These are phyloP conservation scores for Lagenaria siceraria DNA, from an alignment of 306 rosid genomes.

Conservation along the genomic window DNA sequence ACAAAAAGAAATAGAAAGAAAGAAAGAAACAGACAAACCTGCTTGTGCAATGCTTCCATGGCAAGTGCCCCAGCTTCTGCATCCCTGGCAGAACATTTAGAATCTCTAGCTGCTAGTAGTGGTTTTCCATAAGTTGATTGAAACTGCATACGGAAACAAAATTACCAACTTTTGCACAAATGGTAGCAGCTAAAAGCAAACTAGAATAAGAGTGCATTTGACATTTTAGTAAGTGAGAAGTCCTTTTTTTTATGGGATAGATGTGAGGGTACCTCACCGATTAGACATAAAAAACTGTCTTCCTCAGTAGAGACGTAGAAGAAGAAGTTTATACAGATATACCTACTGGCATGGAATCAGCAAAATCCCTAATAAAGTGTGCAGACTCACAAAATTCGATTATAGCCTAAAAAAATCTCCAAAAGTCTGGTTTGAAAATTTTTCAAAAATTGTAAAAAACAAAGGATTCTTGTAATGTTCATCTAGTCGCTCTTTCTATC, in stretches of 20 bases:
- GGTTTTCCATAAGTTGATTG: slow-evolving; percentile 93
- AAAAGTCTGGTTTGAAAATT: not conserved
- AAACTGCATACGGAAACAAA: slow-evolving; percentile 37
- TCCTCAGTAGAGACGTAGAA: not conserved
- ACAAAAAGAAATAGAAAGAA: too few relatives aligned
- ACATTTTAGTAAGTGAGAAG: not conserved
- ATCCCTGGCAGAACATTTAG: slow-evolving; percentile 95
- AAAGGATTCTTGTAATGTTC: too few relatives aligned
- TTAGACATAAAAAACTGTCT: not conserved
- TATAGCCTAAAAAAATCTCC: not conserved
- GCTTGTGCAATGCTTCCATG: slow-evolving; percentile 98
- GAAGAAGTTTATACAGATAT: not conserved
- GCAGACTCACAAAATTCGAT: not conserved
- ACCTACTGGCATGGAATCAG: not conserved
- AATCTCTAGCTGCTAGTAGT: slow-evolving; percentile 81
- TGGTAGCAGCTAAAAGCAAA: not conserved
- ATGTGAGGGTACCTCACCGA: not conserved
- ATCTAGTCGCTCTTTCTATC: not conserved
- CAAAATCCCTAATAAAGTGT: not conserved
- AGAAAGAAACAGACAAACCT: slow-evolving; percentile 28
- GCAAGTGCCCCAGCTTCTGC: slow-evolving; percentile 99
- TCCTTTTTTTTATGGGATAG: not conserved
- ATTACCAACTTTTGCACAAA: not conserved
- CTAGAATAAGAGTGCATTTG: not conserved
- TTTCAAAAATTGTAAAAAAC: not conserved